Conservation (phyloP, 176 grass and related monocot species). For the Elymus sibiricus region DNA sequence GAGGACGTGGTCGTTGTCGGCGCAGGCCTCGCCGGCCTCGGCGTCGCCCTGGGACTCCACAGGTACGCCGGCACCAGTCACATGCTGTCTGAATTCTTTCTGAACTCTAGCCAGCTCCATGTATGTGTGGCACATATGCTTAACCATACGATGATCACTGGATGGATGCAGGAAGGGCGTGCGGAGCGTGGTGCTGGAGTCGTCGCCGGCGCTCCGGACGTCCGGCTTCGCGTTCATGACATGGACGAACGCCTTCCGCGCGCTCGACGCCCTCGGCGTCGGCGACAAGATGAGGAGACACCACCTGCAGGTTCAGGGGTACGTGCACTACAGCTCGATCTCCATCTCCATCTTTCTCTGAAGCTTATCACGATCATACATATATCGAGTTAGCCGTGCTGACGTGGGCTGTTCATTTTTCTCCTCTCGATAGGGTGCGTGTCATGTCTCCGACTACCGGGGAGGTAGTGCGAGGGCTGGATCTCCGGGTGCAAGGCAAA, state of each 20-base stretch:
- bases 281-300: slow-evolving; percentile 41
- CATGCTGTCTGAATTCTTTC: too few relatives aligned
- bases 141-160: neutral
- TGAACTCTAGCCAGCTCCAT: neutral
- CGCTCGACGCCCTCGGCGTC: slow-evolving; percentile 49
- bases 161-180: slow-evolving; percentile 36
- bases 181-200: slow-evolving; percentile 53
- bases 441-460: neutral
- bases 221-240: slow-evolving; percentile 30
- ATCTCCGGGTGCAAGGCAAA: neutral
- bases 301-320: slow-evolving; percentile 13
- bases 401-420: neutral
- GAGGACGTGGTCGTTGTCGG: slow-evolving; percentile 57
- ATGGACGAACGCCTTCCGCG: slow-evolving; percentile 52
- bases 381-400: neutral
- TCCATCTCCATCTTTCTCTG: neutral
- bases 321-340: neutral
- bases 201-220: slow-evolving; percentile 33
- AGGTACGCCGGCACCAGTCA: slow-evolving; percentile 17
- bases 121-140: neutral
- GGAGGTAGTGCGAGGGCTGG: neutral
- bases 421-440: neutral
- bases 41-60: slow-evolving; percentile 40
- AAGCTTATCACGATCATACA: neutral
- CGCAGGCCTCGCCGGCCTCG: slow-evolving; percentile 46